phyloP scores from a whole-genome alignment of 345 rosid genomes.

The Salix brachista region DNA sequence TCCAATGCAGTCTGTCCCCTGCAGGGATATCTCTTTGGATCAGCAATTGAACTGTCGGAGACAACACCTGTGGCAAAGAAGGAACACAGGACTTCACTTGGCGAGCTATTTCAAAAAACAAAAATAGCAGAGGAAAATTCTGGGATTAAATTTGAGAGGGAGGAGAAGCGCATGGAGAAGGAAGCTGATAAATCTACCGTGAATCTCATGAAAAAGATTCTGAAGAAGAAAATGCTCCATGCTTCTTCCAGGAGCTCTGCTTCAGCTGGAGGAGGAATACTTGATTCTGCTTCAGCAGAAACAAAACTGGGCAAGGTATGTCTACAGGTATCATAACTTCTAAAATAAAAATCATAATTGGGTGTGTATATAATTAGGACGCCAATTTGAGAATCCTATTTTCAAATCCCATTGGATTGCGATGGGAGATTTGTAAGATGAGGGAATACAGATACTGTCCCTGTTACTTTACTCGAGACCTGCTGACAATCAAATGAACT shows the following conservation, averaged over 20 bases:
- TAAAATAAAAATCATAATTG: slow-evolving; percentile 1
- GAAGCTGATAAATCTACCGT: slow-evolving; percentile 59
- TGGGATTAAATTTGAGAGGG: slow-evolving; percentile 45
- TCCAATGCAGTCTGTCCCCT: slow-evolving; percentile 57
- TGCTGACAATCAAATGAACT: not conserved
- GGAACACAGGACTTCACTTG: slow-evolving; percentile 68
- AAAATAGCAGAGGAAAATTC: slow-evolving; percentile 46
- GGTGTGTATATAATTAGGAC: not conserved
- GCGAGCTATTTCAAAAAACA: slow-evolving; percentile 70
- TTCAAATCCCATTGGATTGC: not conserved
- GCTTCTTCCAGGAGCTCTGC: slow-evolving; percentile 44
- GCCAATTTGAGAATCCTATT: not conserved
- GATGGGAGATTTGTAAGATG: not conserved
- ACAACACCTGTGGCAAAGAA: slow-evolving; percentile 53
- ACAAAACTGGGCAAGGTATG: slow-evolving; percentile 65
- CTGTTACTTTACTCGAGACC: not conserved
- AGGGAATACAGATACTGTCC: not conserved
- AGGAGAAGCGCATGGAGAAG: slow-evolving; percentile 50
- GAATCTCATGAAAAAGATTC: slow-evolving; percentile 52
- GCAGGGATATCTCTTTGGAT: slow-evolving; percentile 69
- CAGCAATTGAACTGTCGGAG: slow-evolving; percentile 61
- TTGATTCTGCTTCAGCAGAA: slow-evolving; percentile 53
- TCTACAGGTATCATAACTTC: not conserved
- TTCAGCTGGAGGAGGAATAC: slow-evolving; percentile 32
- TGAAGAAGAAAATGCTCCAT: slow-evolving; percentile 55